Base-by-base conservation (phyloP, 2,329 filamentous ascomycete species). In the Aureobasidium namibiae region DNA sequence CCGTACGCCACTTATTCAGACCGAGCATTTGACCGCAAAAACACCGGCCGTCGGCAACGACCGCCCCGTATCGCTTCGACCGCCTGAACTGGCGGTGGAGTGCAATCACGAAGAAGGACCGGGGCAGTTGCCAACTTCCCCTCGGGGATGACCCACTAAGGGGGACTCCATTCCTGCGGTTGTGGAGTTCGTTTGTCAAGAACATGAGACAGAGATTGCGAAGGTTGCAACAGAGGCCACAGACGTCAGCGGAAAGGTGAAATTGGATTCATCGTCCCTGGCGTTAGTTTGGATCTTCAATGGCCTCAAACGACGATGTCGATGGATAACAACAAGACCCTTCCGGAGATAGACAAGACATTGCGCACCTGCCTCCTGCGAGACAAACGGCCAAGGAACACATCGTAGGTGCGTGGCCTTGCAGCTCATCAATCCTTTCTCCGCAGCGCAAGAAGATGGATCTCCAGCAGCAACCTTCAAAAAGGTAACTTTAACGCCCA, bases 1-100 rank as follows among this genome's bases (percentile, higher is more conserved):
- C 5, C 13, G 7, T 7, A 26, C 38, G 29, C 52, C 29, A 44
- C 38, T 56, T 45, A 56, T 56, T 56, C 52, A 56, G 18, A 44
- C 26, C 36, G n/a, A 44, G 31, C 29, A 56, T 56, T 36, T 56
- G 26, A 36, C 52, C 52, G 52, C 31, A 21, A 33, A 45, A 10
- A 45, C 24, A 9, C 52, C 52, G 52, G 50, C 36, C 50, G 26
- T 54, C 50, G 50, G 50, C 50, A 54, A 26, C 14, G 38, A 23
- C 21, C 41, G 29, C 29, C 24, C 31, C 38, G 26, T 11, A 10
- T 24, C 3, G 10, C 38, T 18, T 9, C n/a, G 11, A 5, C 18
- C 38, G 36, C 24, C 23, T 54, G 48, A 50, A 4, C 48, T 50
- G 48, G 31, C 33, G 48, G 38, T 42, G 26, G n/a, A 33, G 44